A percentile compares a stretch with the other conserved stretches of the same genome.
Conservation (phyloP, 176 grass and related monocot genomes). For the Hsuehochloa calcarea region DNA sequence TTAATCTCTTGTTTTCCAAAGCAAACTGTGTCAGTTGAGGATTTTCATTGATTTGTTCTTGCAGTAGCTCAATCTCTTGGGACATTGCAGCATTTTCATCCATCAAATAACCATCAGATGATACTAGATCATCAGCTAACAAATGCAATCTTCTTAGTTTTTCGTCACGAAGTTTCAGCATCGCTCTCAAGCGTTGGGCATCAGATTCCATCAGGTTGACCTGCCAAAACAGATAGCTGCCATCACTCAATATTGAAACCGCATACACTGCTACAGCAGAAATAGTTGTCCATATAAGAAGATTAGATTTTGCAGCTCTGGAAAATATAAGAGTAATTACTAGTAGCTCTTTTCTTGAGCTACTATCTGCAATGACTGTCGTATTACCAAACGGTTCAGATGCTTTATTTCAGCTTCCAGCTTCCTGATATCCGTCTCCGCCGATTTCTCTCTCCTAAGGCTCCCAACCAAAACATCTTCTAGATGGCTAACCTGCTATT, state of each 20-base stretch:
- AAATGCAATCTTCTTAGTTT: slow-evolving; percentile 48
- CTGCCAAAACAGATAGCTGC: slow-evolving; percentile 35
- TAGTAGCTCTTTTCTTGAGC: background rate
- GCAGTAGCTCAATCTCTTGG: slow-evolving; percentile 59
- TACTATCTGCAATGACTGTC: background rate
- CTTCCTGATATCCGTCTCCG: slow-evolving; percentile 56
- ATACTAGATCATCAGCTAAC: slow-evolving; percentile 52
- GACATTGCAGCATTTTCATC: slow-evolving; percentile 68
- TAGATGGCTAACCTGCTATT: slow-evolving; percentile 59
- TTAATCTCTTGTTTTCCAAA: slow-evolving; percentile 79
- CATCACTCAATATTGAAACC: background rate
- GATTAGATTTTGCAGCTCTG: slow-evolving; percentile 20
- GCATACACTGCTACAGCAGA: background rate
- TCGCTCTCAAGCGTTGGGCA: slow-evolving; percentile 40
- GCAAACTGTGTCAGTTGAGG: slow-evolving; percentile 74
- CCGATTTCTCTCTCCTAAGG: slow-evolving; percentile 82
- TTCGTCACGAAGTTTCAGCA: slow-evolving; percentile 56
- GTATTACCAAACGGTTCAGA: slow-evolving; percentile 70
- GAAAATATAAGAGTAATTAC: background rate
- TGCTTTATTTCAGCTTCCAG: slow-evolving; percentile 81
- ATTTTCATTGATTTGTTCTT: slow-evolving; percentile 58
- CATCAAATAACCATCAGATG: slow-evolving; percentile 53
- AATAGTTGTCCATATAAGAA: background rate
- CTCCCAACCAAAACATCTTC: slow-evolving; percentile 73
- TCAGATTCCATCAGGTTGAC: slow-evolving; percentile 73